Percentiles rank a stretch among this genome's conserved stretches.
phyloP scores from a whole-genome alignment of 192 early-diverging fungal species.

The Gorgonomyces haynaldii region DNA sequence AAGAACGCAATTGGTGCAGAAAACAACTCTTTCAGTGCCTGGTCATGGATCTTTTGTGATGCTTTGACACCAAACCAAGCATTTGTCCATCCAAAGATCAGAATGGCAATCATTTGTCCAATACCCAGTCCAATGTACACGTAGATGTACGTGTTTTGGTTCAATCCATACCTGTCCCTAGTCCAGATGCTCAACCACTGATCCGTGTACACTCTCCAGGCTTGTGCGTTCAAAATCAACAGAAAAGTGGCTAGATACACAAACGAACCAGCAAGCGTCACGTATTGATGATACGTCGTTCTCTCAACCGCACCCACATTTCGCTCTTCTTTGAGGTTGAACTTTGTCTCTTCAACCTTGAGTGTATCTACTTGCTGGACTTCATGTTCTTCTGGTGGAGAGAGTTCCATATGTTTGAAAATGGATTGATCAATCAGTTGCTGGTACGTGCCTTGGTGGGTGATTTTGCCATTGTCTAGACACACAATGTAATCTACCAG shows the following conservation, averaged over 20 bases:
- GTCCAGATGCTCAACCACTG: conserved; percentile 14
- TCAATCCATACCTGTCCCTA: conserved; percentile 3
- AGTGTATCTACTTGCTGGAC: neutral
- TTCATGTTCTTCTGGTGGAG: neutral
- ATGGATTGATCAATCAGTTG: too few species aligned
- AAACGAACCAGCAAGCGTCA: conserved; percentile 47
- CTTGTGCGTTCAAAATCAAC: conserved; percentile 19
- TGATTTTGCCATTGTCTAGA: conserved; percentile 7
- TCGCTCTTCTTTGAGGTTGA: conserved; percentile 46
- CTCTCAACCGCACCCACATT: conserved; percentile 56
- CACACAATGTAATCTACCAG: conserved; percentile 8
- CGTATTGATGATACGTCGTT: conserved; percentile 68
- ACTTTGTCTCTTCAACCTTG: conserved; percentile 4
- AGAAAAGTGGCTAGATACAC: conserved; percentile 27
- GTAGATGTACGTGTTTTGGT: conserved; percentile 7
- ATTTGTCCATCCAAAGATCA: conserved; percentile 27
- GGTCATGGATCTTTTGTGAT: conserved; percentile 47
- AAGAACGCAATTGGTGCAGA: conserved; percentile 63
- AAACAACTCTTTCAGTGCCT: conserved; percentile 40
- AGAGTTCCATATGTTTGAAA: conserved; percentile 5
- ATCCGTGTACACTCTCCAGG: conserved; percentile 30
- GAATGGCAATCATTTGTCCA: conserved; percentile 13
- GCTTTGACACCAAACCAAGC: conserved; percentile 36
- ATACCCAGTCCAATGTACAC: conserved; percentile 17
- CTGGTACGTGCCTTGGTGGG: conserved; percentile 21